phyloP scores from a whole-genome alignment of 2,329 filamentous ascomycete genomes.

The Coniochaeta ligniaria region DNA sequence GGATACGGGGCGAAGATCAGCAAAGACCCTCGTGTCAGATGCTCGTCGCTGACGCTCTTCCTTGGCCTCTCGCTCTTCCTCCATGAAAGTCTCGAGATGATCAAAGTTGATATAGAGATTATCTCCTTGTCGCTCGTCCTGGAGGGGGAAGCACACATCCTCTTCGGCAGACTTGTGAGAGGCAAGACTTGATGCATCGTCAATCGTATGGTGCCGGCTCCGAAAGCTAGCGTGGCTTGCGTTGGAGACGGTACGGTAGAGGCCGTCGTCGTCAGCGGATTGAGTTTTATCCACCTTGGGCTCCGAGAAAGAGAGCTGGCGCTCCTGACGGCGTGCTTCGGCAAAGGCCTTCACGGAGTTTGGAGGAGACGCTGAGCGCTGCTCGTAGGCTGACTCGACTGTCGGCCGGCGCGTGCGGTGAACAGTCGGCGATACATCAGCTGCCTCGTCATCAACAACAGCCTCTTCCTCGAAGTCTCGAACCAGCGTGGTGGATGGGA shows the following conservation, averaged over 20 bases:
- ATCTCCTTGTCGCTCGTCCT: constrained; percentile 58
- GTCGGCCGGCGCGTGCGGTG: constrained; percentile 46
- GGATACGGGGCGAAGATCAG: constrained; percentile 47
- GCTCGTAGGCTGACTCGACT: constrained; percentile 47
- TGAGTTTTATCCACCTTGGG: constrained; percentile 21
- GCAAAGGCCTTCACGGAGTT: constrained; percentile 98
- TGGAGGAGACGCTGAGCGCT: constrained; percentile 74
- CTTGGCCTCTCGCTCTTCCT: constrained; percentile 45
- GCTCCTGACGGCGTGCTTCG: constrained; percentile 77
- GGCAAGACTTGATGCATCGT: constrained; percentile 52
- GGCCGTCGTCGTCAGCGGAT: constrained; percentile 36
- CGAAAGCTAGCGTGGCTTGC: constrained; percentile 54
- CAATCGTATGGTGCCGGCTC: constrained; percentile 52
- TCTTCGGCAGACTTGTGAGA: constrained; percentile 71
- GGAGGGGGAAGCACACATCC: constrained; percentile 83
- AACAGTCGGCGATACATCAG: constrained; percentile 32
- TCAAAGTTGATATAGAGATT: constrained; percentile 87
- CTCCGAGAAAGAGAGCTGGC: constrained; percentile 55
- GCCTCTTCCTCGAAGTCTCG: constrained; percentile 87
- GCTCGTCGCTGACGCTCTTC: constrained; percentile 38
- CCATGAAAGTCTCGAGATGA: constrained; percentile 85
- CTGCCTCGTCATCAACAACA: constrained; percentile 67
- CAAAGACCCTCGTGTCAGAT: constrained; percentile 45
- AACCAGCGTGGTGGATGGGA: constrained; percentile 34
- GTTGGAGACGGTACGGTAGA: constrained; percentile 66